Percentiles rank a stretch among this genome's conserved stretches.
These are phyloP conservation scores for Rhodamnia argentea DNA, from an alignment of 345 rosid genomes.

Conservation along the genomic window DNA sequence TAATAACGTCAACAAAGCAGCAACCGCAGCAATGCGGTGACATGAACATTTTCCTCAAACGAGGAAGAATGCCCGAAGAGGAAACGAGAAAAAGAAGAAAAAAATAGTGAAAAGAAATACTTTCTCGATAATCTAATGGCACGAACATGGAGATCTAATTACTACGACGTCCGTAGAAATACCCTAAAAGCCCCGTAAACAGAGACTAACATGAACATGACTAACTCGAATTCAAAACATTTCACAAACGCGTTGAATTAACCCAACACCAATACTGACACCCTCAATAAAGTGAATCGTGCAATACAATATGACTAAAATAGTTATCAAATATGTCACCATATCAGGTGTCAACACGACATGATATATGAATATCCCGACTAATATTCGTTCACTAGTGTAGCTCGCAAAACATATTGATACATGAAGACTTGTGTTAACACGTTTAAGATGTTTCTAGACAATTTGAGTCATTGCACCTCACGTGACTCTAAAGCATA, in stretches of 20 bases:
- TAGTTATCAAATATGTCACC: background rate
- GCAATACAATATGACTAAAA: background rate
- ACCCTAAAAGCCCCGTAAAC: background rate
- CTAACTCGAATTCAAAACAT: background rate
- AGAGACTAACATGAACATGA: background rate
- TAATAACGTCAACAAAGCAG: background rate
- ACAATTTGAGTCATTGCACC: background rate
- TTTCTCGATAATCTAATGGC: background rate
- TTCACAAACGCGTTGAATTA: background rate
- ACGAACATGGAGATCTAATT: background rate
- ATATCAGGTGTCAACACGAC: background rate
- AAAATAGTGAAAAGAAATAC: background rate
- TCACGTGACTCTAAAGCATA: background rate
- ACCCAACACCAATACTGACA: background rate
- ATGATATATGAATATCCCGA: background rate
- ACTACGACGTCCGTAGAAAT: background rate
- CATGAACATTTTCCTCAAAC: background rate
- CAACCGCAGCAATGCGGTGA: background rate
- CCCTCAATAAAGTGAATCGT: background rate
- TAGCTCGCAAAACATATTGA: background rate
- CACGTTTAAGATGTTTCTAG: background rate
- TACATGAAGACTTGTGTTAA: background rate
- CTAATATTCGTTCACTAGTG: background rate
- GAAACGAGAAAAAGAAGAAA: background rate
- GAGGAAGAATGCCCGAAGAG: background rate